These are phyloP conservation scores for Hypoxylon rickii DNA, from an alignment of 495 filamentous ascomycete genomes.

Conservation along the genomic window DNA sequence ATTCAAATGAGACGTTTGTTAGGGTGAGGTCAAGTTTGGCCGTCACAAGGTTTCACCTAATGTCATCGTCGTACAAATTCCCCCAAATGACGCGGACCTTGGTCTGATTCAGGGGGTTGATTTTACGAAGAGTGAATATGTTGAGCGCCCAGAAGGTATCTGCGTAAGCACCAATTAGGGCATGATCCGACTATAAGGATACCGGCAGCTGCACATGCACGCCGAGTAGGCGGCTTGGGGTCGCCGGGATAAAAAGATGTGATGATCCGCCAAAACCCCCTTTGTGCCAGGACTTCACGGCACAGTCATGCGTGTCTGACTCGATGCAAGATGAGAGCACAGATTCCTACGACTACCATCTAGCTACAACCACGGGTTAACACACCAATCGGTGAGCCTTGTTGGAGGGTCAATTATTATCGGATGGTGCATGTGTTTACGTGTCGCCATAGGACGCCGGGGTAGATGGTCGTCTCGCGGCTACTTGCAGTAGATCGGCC, in stretches of 20 bases:
- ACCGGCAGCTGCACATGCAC: constrained; percentile 14
- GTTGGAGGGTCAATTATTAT: not conserved
- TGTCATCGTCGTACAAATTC: too few relatives aligned
- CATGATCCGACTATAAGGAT: constrained; percentile 5
- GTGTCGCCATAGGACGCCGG: constrained; percentile 19
- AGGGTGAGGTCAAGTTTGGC: too few relatives aligned
- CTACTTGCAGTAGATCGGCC: constrained; percentile 29
- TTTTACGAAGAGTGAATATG: too few relatives aligned
- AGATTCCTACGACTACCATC: constrained; percentile 9
- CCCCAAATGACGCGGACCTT: too few relatives aligned
- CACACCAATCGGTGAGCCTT: not conserved
- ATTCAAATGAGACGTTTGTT: too few relatives aligned
- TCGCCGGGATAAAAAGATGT: not conserved
- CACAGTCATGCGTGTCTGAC: constrained; percentile 3
- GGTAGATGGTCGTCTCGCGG: constrained; percentile 17
- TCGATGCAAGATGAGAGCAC: constrained; percentile 28
- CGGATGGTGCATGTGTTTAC: constrained; percentile 9
- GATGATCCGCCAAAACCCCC: too few relatives aligned
- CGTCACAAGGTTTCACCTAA: too few relatives aligned
- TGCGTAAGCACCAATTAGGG: too few relatives aligned
- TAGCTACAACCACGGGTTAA: too few relatives aligned
- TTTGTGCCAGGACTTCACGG: too few relatives aligned
- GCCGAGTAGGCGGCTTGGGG: constrained; percentile 1
- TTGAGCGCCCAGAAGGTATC: too few relatives aligned
- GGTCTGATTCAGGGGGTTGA: too few relatives aligned